Conservation (phyloP, 1,284 basidiomycete species). For the Ustilago vetiveriae region DNA sequence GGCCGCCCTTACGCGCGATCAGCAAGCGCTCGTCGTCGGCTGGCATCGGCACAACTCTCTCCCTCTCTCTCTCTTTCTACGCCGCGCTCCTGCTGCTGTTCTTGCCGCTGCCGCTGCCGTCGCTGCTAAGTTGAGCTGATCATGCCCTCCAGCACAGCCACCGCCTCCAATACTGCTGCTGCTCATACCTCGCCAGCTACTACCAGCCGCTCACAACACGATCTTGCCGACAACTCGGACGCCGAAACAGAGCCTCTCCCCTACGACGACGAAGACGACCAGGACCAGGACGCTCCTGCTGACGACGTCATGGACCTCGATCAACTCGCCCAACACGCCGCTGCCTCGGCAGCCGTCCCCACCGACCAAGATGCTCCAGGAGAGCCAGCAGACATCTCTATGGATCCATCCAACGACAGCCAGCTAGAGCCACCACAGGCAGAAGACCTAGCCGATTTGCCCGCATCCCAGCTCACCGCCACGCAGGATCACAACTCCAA, state of each 20-base stretch:
- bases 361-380: slow-evolving; percentile 22
- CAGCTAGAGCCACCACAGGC: slow-evolving; percentile 21
- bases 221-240: slow-evolving; percentile 43
- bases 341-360: slow-evolving; percentile 12
- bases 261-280: slow-evolving; percentile 54
- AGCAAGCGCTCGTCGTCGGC: slow-evolving; percentile 15
- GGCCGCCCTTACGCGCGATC: slow-evolving; percentile 11
- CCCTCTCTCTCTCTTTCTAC: too few species aligned
- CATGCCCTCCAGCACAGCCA: slow-evolving; percentile 39
- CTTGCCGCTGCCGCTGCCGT: slow-evolving; percentile 11
- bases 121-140: slow-evolving; percentile 31
- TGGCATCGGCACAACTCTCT: slow-evolving; percentile 22
- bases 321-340: slow-evolving; percentile 23
- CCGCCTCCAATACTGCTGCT: slow-evolving; percentile 28
- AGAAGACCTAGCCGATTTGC: slow-evolving; percentile 8
- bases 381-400: slow-evolving; percentile 22
- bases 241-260: slow-evolving; percentile 63
- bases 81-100: slow-evolving; percentile 32
- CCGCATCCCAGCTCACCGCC: slow-evolving; percentile 30
- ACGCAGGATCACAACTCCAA: slow-evolving; percentile 34
- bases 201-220: slow-evolving; percentile 13
- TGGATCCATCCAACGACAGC: slow-evolving; percentile 20
- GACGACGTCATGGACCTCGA: slow-evolving; percentile 40
- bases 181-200: slow-evolving; percentile 26
- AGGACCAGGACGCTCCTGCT: slow-evolving; percentile 20